Conservation (phyloP, 805 yeast genomes). For the Ogataea ramenticola region DNA sequence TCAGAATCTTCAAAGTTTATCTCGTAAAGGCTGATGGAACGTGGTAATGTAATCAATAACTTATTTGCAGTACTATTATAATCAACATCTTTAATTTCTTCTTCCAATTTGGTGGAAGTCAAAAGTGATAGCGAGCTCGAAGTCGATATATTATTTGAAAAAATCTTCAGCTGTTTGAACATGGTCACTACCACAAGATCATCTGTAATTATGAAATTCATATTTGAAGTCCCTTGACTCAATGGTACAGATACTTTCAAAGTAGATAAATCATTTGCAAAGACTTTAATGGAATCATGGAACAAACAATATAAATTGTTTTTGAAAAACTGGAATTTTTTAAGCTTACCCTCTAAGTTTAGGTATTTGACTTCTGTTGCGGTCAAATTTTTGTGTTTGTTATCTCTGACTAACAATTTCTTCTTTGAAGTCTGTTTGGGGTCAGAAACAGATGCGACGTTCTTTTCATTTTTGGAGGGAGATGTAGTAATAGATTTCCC, state of each 20-base stretch:
- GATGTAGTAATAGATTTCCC: too few relatives aligned
- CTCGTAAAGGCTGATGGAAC: background rate
- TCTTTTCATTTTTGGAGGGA: too few relatives aligned
- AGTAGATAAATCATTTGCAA: background rate
- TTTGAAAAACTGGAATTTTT: background rate
- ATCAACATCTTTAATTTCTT: background rate
- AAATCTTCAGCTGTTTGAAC: too few relatives aligned
- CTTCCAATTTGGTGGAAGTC: background rate
- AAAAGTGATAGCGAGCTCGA: background rate
- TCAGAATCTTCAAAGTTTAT: background rate
- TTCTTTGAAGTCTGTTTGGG: background rate
- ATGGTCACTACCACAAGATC: background rate
- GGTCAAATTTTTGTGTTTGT: too few relatives aligned
- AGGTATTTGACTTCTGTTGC: too few relatives aligned
- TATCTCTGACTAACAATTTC: background rate
- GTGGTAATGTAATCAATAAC: background rate
- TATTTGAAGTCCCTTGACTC: background rate
- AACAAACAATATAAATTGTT: background rate
- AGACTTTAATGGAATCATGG: background rate
- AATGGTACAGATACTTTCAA: background rate
- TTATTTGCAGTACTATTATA: background rate
- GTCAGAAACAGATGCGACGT: too few relatives aligned
- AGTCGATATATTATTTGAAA: too few relatives aligned
- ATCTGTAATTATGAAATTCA: background rate
- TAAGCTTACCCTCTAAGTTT: background rate